Base-by-base conservation (phyloP, 148 eudicot species). In the Heliamphora exappendiculata region DNA sequence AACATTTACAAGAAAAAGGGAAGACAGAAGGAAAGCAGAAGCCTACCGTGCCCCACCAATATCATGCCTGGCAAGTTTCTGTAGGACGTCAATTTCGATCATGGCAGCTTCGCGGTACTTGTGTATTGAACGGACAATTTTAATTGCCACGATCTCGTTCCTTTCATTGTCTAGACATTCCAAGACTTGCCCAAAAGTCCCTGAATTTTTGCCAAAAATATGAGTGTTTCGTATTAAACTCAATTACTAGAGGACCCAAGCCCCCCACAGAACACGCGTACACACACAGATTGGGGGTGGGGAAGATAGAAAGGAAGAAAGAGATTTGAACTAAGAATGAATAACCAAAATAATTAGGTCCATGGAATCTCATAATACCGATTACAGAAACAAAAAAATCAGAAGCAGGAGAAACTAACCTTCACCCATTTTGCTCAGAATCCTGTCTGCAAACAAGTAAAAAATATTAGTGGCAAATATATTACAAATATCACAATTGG, bases 71-170 rank as follows among this genome's bases (percentile, higher is more conserved):
- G 69, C 80, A 37, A 87, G 86, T 63, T 80, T 85, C 58, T 87
- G 88, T 66, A 87, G 77, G 63, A 87, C 83, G 16, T 87, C 88
- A 74, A 87, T 83, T 41, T 87, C 90, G 49, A 87, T 87, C 90
- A 87, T 83, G 75, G 90, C 90, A 60, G 88, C 90, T 83, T 87
- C 90, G 1, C 90, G 85, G 74, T 87, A 87, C 78, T 87, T 87
- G 53, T 70, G 81, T 74, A 85, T 79, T 3, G 88, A 83, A 14
- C 90, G 90, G 22, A 87, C 85, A 75, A 87, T 82, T 79, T 87
- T 87, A 42, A 87, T 85, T 34, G 90, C 90, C 66, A 87, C 90
- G 5, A 85, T 33, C 71, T 87, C 90, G 67, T 87, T 87, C 78
- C 75, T 81, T 68, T 87, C 88, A 73, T 79, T 81, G 79, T 87